Evolutionary conservation across 129 eudicot genomes (phyloP).

Genomic region (Centrapalus pauciflorus): DNA sequence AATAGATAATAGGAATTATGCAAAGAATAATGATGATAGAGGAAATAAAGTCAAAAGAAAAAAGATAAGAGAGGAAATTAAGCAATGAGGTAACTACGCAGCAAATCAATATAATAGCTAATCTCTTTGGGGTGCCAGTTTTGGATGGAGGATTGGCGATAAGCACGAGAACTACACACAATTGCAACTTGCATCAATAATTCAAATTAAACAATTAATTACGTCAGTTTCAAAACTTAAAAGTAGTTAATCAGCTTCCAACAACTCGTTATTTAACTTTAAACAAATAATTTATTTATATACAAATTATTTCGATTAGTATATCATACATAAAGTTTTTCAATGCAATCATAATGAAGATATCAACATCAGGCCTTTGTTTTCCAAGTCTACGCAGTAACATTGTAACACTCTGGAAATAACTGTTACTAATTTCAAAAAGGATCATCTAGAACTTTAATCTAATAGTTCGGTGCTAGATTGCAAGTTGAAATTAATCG

Average conservation of each 20-base stretch:
- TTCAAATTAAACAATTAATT: conserved; percentile 17
- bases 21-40: background rate
- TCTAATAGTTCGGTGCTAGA: background rate
- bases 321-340: conserved; percentile 5
- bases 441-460: background rate
- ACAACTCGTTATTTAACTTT: background rate
- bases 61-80: conserved; percentile 4
- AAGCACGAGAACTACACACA: conserved; percentile 12
- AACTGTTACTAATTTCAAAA: background rate
- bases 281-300: background rate
- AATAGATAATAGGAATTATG: too few relatives aligned
- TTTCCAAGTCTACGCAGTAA: conserved; percentile 9
- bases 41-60: background rate
- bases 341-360: background rate
- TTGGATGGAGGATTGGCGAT: conserved; percentile 20
- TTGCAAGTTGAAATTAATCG: background rate
- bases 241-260: background rate
- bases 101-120: background rate
- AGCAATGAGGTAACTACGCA: background rate
- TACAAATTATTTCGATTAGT: background rate
- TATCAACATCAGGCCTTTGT: conserved; percentile 8
- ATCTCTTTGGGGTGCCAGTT: background rate
- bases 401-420: conserved; percentile 8
- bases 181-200: conserved; percentile 25
- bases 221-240: conserved; percentile 14